Conservation (phyloP, 768 basidiomycete species). For the Suillus tomentosus region DNA sequence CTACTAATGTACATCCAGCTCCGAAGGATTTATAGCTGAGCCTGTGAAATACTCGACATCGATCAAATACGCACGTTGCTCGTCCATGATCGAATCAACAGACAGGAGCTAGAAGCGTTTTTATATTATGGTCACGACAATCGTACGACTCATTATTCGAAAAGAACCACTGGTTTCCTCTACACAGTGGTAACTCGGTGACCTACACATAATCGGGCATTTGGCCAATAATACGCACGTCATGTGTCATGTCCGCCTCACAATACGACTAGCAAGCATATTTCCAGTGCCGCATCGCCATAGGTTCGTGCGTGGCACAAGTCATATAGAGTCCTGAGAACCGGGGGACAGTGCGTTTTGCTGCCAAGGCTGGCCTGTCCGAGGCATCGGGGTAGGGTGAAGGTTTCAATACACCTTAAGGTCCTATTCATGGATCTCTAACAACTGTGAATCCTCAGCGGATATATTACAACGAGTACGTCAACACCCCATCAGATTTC, state of each 20-base stretch:
- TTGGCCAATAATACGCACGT: neutral
- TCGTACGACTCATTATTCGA: neutral
- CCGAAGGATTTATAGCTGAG: neutral
- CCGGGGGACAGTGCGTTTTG: neutral
- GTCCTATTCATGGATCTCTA: neutral
- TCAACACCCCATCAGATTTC: slow-evolving; percentile 47
- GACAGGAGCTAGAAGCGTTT: neutral
- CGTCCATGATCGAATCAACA: neutral
- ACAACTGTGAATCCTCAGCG: neutral
- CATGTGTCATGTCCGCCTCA: neutral
- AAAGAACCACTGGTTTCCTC: neutral
- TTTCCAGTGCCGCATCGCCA: too few species aligned
- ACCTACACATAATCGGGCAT: neutral
- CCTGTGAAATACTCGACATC: neutral
- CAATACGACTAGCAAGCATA: too few species aligned
- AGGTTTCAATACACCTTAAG: neutral
- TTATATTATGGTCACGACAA: neutral
- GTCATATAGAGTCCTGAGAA: neutral
- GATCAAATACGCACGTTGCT: neutral
- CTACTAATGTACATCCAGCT: neutral
- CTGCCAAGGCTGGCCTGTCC: neutral
- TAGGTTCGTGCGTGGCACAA: too few species aligned
- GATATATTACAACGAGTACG: neutral
- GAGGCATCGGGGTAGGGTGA: neutral
- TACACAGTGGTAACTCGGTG: too few species aligned